phyloP scores from a whole-genome alignment of 2,329 filamentous ascomycete species.

The Fusarium xyrophilum region DNA sequence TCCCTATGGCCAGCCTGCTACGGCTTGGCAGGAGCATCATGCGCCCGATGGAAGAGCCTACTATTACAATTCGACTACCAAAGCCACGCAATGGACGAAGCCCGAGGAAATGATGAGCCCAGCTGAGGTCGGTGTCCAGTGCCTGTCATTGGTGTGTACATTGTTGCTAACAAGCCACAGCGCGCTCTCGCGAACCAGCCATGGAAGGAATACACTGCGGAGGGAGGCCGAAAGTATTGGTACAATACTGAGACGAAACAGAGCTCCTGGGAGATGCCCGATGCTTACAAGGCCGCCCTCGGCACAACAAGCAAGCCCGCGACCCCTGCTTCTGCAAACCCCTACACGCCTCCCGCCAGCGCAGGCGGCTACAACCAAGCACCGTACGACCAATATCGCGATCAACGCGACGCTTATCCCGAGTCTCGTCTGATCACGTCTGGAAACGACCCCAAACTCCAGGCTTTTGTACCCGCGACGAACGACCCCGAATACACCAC shows the following conservation, averaged over 20 bases:
- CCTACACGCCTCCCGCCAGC: conserved; percentile 51
- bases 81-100: conserved; percentile 92
- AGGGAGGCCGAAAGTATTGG: conserved; percentile 92
- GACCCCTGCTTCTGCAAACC: conserved; percentile 50
- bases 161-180: conserved; percentile 46
- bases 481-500: conserved; percentile 81
- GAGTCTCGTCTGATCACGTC: conserved; percentile 66
- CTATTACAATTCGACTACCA: conserved; percentile 88
- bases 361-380: conserved; percentile 42
- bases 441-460: conserved; percentile 62
- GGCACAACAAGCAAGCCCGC: conserved; percentile 60
- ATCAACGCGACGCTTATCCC: conserved; percentile 51
- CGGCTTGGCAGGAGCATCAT: conserved; percentile 80
- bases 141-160: background rate
- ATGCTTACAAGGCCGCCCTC: conserved; percentile 77
- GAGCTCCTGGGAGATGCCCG: conserved; percentile 95
- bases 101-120: conserved; percentile 86
- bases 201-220: conserved; percentile 91
- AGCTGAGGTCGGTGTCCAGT: conserved; percentile 68
- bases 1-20: conserved; percentile 57
- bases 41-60: conserved; percentile 84
- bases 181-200: conserved; percentile 81
- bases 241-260: conserved; percentile 90
- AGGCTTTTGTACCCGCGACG: conserved; percentile 66
- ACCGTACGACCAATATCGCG: conserved; percentile 49